Conservation (phyloP, 306 rosid genomes). For the Castanea mollissima region DNA sequence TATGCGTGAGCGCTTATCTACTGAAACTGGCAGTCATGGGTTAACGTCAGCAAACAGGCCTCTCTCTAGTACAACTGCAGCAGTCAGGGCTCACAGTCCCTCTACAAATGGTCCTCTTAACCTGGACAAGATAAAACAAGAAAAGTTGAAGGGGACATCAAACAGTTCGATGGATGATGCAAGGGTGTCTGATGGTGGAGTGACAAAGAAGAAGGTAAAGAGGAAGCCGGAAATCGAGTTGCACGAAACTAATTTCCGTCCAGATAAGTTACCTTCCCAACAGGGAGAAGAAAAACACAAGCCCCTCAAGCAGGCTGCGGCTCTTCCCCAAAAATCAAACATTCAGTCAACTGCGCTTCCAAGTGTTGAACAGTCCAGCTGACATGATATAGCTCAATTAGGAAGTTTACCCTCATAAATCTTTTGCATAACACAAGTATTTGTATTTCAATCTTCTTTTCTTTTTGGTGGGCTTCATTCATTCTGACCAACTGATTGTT, state of each 20-base stretch:
- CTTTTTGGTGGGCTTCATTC: conserved; percentile 36
- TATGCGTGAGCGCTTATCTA: conserved; percentile 47
- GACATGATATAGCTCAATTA: conserved; percentile 45
- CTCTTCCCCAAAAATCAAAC: conserved; percentile 53
- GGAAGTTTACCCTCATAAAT: conserved; percentile 34
- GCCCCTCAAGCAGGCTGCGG: conserved; percentile 58
- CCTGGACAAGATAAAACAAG: conserved; percentile 51
- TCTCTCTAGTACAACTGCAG: conserved; percentile 37
- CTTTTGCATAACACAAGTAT: conserved; percentile 30
- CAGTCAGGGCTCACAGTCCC: conserved; percentile 51
- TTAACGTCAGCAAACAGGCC: conserved; percentile 45
- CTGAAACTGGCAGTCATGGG: conserved; percentile 56
- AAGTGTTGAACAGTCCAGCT: conserved; percentile 86
- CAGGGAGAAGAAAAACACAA: conserved; percentile 73
- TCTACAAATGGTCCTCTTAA: conserved; percentile 37
- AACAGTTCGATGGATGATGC: conserved; percentile 56
- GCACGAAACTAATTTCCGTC: conserved; percentile 52
- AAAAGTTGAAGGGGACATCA: conserved; percentile 63
- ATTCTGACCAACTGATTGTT: conserved; percentile 30
- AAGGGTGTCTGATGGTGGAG: conserved; percentile 52
- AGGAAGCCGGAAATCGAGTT: conserved; percentile 71
- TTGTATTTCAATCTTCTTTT: conserved; percentile 9
- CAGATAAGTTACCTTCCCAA: conserved; percentile 51
- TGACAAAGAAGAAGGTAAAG: conserved; percentile 73
- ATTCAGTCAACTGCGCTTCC: conserved; percentile 57